These are phyloP conservation scores for Lactarius hengduanensis DNA, from an alignment of 768 basidiomycete genomes.

Conservation along the genomic window DNA sequence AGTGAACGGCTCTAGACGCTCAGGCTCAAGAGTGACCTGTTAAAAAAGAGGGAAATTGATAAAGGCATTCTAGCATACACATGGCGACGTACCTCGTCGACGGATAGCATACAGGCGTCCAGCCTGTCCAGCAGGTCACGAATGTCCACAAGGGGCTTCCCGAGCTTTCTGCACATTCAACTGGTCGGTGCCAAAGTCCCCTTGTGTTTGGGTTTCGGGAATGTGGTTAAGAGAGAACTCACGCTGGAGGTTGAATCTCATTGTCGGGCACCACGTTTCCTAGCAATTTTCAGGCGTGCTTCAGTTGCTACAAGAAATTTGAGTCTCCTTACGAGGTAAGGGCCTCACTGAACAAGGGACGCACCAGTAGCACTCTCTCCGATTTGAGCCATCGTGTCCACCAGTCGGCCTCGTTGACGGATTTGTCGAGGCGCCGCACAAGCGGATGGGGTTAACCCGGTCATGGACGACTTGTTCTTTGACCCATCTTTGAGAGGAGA, in stretches of 20 bases:
- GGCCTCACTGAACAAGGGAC: too few species aligned
- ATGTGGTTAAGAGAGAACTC: not conserved
- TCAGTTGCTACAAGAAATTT: conserved; percentile 15
- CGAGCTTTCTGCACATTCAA: too few species aligned
- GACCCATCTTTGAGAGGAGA: too few species aligned
- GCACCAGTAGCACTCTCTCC: too few species aligned
- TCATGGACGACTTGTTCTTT: too few species aligned
- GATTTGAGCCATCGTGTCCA: too few species aligned
- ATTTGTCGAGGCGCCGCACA: too few species aligned
- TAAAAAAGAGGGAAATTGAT: conserved; percentile 29
- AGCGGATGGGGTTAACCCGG: too few species aligned
- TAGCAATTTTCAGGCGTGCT: conserved; percentile 18
- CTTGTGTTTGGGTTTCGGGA: not conserved
- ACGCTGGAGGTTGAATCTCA: conserved; percentile 11
- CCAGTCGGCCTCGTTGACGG: too few species aligned
- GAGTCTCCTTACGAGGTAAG: too few species aligned
- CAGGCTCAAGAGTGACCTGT: conserved; percentile 41
- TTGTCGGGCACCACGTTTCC: conserved; percentile 15
- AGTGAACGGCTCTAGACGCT: conserved; percentile 33
- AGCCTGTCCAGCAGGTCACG: conserved; percentile 53
- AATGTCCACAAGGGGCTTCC: conserved; percentile 35
- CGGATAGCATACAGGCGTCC: conserved; percentile 50
- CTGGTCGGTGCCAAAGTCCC: not conserved
- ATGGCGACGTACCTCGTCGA: conserved; percentile 49
- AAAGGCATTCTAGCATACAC: not conserved